Conservation (phyloP, 1,284 basidiomycete genomes). For the Puccinia hordei region DNA sequence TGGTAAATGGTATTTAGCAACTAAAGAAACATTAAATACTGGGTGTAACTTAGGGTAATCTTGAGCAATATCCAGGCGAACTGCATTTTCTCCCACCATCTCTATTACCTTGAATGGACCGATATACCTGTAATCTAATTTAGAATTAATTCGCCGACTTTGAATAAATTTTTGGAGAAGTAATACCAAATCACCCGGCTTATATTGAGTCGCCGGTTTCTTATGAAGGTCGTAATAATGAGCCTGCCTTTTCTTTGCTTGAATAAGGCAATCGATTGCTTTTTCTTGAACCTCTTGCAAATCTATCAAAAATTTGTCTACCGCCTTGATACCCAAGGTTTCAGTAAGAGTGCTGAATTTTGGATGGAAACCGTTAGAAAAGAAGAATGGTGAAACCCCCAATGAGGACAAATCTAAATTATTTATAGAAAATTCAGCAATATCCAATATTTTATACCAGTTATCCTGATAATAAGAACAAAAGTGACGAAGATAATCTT, state of each 20-base stretch:
- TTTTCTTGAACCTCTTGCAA: background rate
- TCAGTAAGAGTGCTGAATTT: background rate
- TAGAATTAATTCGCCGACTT: background rate
- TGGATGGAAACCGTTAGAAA: background rate
- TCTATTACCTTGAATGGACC: constrained; percentile 9
- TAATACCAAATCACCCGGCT: background rate
- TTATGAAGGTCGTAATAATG: background rate
- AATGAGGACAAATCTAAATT: background rate
- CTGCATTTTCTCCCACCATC: constrained; percentile 1
- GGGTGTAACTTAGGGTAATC: constrained; percentile 10
- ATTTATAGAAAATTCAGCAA: constrained; percentile 11
- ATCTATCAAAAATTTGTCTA: background rate
- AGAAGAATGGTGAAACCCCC: background rate
- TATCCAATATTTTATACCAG: background rate
- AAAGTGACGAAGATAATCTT: constrained; percentile 13
- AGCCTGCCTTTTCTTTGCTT: background rate
- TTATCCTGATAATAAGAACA: background rate
- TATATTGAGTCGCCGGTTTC: background rate
- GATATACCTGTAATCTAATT: background rate
- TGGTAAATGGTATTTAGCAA: background rate
- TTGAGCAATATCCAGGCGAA: background rate
- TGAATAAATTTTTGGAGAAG: background rate
- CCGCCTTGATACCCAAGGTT: no score
- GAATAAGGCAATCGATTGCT: background rate
- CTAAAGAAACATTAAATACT: constrained; percentile 1